phyloP scores from a whole-genome alignment of 768 basidiomycete species.

The Gelatoporia subvermispora region DNA sequence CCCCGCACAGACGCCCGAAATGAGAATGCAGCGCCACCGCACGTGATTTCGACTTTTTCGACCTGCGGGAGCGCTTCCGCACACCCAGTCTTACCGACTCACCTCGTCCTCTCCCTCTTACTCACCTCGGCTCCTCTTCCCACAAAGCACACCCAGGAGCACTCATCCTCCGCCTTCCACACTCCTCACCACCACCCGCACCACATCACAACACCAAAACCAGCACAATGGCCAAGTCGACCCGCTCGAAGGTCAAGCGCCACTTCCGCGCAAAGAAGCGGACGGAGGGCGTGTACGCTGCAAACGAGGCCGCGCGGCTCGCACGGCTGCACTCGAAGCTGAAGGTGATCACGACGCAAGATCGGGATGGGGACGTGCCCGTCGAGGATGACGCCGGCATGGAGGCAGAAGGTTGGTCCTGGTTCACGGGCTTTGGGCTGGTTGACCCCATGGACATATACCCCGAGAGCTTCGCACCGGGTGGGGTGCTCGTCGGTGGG shows the following conservation, averaged over 20 bases:
- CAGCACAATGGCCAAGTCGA: conserved; percentile 71
- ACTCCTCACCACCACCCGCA: not conserved
- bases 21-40: no score
- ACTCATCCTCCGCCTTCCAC: not conserved
- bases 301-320: conserved; percentile 70
- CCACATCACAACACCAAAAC: no score
- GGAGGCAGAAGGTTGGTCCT: conserved; percentile 55
- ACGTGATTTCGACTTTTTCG: not conserved
- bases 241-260: conserved; percentile 78
- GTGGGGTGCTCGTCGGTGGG: conserved; percentile 3
- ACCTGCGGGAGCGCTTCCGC: not conserved
- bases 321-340: conserved; percentile 70
- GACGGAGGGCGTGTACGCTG: conserved; percentile 69
- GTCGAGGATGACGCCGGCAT: conserved; percentile 19
- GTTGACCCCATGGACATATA: conserved; percentile 56
- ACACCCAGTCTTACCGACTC: not conserved
- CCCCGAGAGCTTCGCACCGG: conserved; percentile 34
- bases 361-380: conserved; percentile 28
- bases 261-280: conserved; percentile 75
- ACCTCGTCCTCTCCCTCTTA: not conserved
- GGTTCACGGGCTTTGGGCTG: conserved; percentile 45
- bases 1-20: no score
- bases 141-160: not conserved
- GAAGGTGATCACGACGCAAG: conserved; percentile 37
- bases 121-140: not conserved